Evolutionary conservation across 345 rosid genomes (phyloP), one percentile per base, ranked within the genome.

Genomic region (Erodium maritimum): DNA sequence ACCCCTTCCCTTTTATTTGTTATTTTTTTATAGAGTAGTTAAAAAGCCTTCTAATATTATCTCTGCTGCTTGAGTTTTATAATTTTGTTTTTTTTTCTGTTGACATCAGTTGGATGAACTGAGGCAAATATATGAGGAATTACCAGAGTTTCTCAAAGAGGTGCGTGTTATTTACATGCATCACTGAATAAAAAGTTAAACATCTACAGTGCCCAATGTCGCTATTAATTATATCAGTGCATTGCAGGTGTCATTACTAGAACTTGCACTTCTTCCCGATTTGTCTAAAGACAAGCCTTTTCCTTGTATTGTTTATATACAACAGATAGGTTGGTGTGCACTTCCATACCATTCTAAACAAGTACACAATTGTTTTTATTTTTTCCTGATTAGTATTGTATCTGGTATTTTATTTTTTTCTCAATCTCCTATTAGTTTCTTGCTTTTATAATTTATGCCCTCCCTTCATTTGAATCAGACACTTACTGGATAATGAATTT

Each of bases 141-240:
- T 91, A 80, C 98, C 98, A 25, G 87, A 88, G 29, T 83, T 88
- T 66, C 80, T 91, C 67, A 83, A 86, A 68, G 73, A 91, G 96
- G 98, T 91, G 54, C 64, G 37, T 69, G 55, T 60, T 68, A 25
- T 56, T 45, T 19, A 58, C 56, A 73, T 63, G 33, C 50, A 52
- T 54, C 17, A 58, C 59, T 55, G 56, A 23, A 34, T 17, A 57
- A 19, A 17, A 20, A 54, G 65, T 60, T 60, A 60, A 59, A 45
- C 29, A 59, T 62, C 50, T 54, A 29, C n/a, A 6, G 23, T 42
- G 48, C 12, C 17, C 14, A 13, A 51, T 57, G 20, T 62, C 51
- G 37, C 50, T 52, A 59, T 54, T 73, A 55, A 61, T 59, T 67
- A 29, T 61, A 50, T 29, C 50, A 45, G 24, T 57, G 65, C 60